Percentiles rank a stretch among this genome's conserved stretches.
Evolutionary conservation across 768 basidiomycete genomes (phyloP).

Genomic region (Pulveroboletus sp.): DNA sequence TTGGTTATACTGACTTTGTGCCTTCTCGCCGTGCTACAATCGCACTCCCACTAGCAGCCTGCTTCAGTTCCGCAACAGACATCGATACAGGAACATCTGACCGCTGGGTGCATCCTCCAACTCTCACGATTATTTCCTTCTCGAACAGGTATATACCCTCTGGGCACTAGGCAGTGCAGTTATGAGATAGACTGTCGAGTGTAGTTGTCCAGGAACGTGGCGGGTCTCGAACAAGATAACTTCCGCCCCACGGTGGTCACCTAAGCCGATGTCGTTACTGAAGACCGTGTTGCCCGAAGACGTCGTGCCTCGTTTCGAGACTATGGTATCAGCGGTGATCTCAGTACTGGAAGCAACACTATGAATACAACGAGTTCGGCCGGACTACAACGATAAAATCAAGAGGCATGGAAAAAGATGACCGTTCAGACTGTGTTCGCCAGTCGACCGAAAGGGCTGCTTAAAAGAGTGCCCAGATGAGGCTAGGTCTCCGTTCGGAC

Average conservation of each 20-base stretch:
- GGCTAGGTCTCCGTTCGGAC: slow-evolving; percentile 10
- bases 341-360: too few species aligned
- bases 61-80: slow-evolving; percentile 27
- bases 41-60: not conserved
- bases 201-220: too few species aligned
- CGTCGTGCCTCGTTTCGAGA: too few species aligned
- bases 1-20: not conserved
- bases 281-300: too few species aligned
- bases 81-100: slow-evolving; percentile 24
- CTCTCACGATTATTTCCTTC: slow-evolving; percentile 29
- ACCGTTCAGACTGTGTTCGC: not conserved
- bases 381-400: slow-evolving; percentile 3
- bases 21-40: not conserved
- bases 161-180: too few species aligned
- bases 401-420: not conserved
- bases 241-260: too few species aligned
- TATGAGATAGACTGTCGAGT: too few species aligned
- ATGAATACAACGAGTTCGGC: not conserved
- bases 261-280: too few species aligned
- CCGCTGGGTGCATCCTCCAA: slow-evolving; percentile 34
- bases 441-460: not conserved
- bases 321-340: too few species aligned
- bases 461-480: slow-evolving; percentile 12
- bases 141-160: slow-evolving; percentile 38
- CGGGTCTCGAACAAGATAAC: too few species aligned